A percentile compares a stretch with the other conserved stretches of the same genome.
Evolutionary conservation across 495 filamentous ascomycete species (phyloP).

Genomic region (Letharia lupina): DNA sequence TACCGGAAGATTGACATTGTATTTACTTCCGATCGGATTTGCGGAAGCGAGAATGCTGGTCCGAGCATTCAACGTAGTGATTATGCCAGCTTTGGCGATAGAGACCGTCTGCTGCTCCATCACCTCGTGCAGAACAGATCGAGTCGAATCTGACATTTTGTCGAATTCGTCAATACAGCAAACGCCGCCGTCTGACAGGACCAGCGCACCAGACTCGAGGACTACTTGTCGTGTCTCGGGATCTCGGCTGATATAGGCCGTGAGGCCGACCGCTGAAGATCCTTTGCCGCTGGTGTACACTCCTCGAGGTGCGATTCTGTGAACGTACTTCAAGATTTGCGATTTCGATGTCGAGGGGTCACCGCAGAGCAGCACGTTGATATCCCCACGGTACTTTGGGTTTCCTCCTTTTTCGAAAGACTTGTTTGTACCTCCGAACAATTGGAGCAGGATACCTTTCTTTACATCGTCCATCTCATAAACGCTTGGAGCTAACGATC

Average conservation of each 20-base stretch:
- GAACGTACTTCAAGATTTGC: constrained; percentile 85
- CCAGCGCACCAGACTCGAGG: constrained; percentile 90
- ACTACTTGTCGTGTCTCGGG: constrained; percentile 91
- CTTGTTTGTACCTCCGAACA: constrained; percentile 99
- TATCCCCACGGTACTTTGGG: constrained; percentile 91
- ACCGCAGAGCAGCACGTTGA: constrained; percentile 93
- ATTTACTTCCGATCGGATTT: constrained; percentile 95
- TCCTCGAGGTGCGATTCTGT: constrained; percentile 94
- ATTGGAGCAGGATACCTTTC: constrained; percentile 91
- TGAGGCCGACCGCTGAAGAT: constrained; percentile 96
- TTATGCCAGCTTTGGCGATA: constrained; percentile 97
- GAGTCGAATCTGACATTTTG: constrained; percentile 95
- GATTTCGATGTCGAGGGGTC: constrained; percentile 96
- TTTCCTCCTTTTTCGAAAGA: constrained; percentile 93
- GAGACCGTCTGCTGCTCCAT: constrained; percentile 99
- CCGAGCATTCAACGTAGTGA: constrained; percentile 92
- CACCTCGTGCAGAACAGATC: constrained; percentile 95
- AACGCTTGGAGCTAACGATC: constrained; percentile 87
- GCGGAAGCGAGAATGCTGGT: constrained; percentile 92
- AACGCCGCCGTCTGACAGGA: constrained; percentile 90
- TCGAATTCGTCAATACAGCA: constrained; percentile 99
- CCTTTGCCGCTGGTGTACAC: constrained; percentile 97
- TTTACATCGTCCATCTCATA: constrained; percentile 99
- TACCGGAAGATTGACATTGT: constrained; percentile 90
- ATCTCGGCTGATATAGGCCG: constrained; percentile 92